phyloP scores from a whole-genome alignment of 495 filamentous ascomycete species.

The Trichoderma asperelloides region DNA sequence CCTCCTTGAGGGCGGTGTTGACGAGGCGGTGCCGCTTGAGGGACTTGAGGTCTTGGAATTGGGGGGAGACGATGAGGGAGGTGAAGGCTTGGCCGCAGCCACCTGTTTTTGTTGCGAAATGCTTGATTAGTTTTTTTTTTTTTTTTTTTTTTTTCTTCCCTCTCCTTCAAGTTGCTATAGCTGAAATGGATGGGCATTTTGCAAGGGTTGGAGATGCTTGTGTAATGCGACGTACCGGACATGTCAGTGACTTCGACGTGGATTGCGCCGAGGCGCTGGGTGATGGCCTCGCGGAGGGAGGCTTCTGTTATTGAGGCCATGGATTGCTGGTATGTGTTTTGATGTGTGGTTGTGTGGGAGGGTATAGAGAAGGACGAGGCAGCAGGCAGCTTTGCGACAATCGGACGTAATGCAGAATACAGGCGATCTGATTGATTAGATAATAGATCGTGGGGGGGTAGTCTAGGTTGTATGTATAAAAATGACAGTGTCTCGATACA shows the following conservation, averaged over 20 bases:
- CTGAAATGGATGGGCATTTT: constrained; percentile 2
- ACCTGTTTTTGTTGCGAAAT: no score
- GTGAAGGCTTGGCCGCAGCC: constrained; percentile 96
- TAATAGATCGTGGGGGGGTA: constrained; percentile 1
- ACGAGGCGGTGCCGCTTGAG: constrained; percentile 84
- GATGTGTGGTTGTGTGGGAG: background rate
- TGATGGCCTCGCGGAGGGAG: constrained; percentile 54
- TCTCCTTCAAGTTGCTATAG: no score
- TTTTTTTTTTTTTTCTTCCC: no score
- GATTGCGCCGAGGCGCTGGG: constrained; percentile 62
- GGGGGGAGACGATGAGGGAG: constrained; percentile 78
- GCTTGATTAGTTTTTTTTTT: constrained; percentile 10
- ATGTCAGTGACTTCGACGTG: constrained; percentile 90
- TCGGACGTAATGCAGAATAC: no score
- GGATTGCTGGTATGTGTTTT: background rate
- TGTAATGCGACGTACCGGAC: constrained; percentile 56
- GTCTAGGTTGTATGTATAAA: no score
- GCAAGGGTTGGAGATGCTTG: background rate
- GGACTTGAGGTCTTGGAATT: constrained; percentile 78
- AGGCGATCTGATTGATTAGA: constrained; percentile 10
- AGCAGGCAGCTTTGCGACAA: background rate
- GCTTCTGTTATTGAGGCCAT: constrained; percentile 15
- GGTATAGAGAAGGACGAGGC: constrained; percentile 1
- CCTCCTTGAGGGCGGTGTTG: constrained; percentile 77
- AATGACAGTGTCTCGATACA: background rate